Conservation (phyloP, 306 rosid species). For the Cucumis melo region DNA sequence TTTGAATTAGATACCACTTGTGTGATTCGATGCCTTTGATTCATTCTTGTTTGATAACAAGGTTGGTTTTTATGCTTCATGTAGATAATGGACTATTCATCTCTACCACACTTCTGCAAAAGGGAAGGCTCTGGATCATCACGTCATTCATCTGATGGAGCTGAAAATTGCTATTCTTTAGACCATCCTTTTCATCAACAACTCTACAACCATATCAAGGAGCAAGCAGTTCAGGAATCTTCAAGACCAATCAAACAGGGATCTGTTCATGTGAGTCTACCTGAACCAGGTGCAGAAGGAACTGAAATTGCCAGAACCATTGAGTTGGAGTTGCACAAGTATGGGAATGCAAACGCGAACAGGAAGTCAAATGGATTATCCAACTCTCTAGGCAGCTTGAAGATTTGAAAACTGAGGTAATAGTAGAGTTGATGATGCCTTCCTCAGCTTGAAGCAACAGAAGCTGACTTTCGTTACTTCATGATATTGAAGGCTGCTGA, state of each 20-base stretch:
- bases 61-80: conserved; percentile 7
- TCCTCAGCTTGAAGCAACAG: not conserved
- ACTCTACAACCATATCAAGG: conserved; percentile 59
- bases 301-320: conserved; percentile 39
- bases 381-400: conserved; percentile 26
- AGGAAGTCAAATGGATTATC: conserved; percentile 11
- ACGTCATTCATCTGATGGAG: conserved; percentile 29
- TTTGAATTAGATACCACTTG: not conserved
- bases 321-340: conserved; percentile 52
- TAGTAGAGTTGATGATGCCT: not conserved
- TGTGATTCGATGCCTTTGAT: not conserved
- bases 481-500: not conserved
- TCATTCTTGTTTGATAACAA: not conserved
- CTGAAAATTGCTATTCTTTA: conserved; percentile 55
- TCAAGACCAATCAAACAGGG: conserved; percentile 64
- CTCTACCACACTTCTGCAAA: conserved; percentile 84
- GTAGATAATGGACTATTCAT: conserved; percentile 78
- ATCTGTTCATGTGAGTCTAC: conserved; percentile 72
- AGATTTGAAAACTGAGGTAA: conserved; percentile 5
- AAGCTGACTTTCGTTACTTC: not conserved
- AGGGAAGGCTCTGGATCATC: conserved; percentile 89
- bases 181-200: conserved; percentile 81
- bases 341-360: conserved; percentile 8
- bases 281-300: conserved; percentile 52
- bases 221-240: conserved; percentile 35